phyloP scores from a whole-genome alignment of 345 rosid species.

The Dovyalis caffra region DNA sequence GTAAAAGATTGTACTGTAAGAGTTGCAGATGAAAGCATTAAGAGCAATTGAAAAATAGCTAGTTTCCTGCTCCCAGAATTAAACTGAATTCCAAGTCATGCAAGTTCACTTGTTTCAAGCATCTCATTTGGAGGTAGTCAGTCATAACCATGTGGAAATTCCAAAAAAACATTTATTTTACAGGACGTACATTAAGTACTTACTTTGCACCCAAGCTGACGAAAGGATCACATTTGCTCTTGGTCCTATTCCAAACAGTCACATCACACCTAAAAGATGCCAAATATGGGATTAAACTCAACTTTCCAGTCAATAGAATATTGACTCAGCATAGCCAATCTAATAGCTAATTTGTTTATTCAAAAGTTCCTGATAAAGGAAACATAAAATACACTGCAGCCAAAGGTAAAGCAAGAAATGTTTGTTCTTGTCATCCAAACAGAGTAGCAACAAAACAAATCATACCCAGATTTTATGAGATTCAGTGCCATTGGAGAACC shows the following conservation, averaged over 20 bases:
- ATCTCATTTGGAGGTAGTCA: neutral
- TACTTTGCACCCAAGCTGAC: constrained; percentile 82
- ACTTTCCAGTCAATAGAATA: neutral
- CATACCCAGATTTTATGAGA: constrained; percentile 90
- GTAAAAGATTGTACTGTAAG: neutral
- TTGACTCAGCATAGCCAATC: neutral
- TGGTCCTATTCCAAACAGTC: constrained; percentile 88
- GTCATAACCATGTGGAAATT: neutral
- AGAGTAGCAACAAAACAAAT: neutral
- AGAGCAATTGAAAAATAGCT: neutral
- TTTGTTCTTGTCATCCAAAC: neutral
- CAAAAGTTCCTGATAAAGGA: neutral
- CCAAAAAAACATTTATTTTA: neutral
- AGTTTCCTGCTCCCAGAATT: neutral
- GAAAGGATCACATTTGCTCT: constrained; percentile 90
- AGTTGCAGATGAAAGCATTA: neutral
- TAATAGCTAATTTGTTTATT: neutral
- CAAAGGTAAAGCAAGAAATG: too few species aligned
- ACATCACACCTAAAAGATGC: constrained; percentile 65
- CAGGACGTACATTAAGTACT: constrained; percentile 25
- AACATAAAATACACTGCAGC: neutral
- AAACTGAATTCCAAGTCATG: too few species aligned
- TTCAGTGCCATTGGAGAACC: constrained; percentile 92
- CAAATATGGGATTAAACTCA: constrained; percentile 11
- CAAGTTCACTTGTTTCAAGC: too few species aligned